A percentile compares a stretch with the other conserved stretches of the same genome.
Evolutionary conservation across 371 early-diverging fungal genomes (phyloP).

Genomic region (Syncephalis plumigaleata): DNA sequence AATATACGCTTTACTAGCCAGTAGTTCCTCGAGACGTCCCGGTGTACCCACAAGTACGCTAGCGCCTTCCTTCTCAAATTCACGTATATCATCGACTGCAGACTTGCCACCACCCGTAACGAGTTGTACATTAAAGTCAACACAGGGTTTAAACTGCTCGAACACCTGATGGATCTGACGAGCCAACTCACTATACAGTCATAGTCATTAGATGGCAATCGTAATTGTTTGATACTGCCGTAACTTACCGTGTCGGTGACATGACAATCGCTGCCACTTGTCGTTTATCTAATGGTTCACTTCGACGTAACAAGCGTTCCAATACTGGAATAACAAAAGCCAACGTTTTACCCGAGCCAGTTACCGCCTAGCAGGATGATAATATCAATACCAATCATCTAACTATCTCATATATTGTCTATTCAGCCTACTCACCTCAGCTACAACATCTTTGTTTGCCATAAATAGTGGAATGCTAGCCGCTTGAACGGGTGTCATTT

Average conservation of each 20-base stretch:
- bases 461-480: conserved; percentile 76
- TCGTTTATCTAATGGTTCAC: conserved; percentile 31
- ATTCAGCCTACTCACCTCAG: conserved; percentile 40
- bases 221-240: not conserved
- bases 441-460: conserved; percentile 93
- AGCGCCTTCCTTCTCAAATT: conserved; percentile 35
- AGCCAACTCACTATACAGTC: conserved; percentile 81
- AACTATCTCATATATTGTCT: conserved; percentile 14
- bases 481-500: conserved; percentile 82
- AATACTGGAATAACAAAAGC: conserved; percentile 94
- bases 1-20: conserved; percentile 26
- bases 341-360: conserved; percentile 98
- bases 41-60: conserved; percentile 94
- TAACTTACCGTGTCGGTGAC: conserved; percentile 71
- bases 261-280: conserved; percentile 87
- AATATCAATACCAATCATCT: too few species aligned
- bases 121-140: conserved; percentile 10
- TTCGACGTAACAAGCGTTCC: conserved; percentile 55
- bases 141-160: conserved; percentile 25
- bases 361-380: conserved; percentile 94
- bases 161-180: conserved; percentile 76
- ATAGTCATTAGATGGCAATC: too few species aligned
- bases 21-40: conserved; percentile 82
- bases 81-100: conserved; percentile 36
- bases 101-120: conserved; percentile 51